Conservation (phyloP, 2,329 filamentous ascomycete species). For the Aspergillus sp. region DNA sequence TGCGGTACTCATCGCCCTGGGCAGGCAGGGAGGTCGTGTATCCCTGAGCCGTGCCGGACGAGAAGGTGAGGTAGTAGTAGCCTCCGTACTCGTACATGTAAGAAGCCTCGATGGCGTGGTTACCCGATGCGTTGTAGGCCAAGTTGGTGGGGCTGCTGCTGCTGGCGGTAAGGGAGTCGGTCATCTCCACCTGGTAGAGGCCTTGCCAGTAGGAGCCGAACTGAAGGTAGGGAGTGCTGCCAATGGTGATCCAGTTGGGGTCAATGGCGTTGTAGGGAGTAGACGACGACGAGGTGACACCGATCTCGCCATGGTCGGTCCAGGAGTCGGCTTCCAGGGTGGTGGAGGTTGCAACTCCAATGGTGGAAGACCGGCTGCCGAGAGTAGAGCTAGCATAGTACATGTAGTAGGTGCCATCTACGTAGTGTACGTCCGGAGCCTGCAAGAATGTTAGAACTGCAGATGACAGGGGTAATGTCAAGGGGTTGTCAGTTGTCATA, state of each 20-base stretch:
- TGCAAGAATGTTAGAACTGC: slow-evolving; percentile 28
- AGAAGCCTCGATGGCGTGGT: slow-evolving; percentile 59
- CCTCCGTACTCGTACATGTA: slow-evolving; percentile 57
- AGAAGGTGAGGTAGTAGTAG: slow-evolving; percentile 68
- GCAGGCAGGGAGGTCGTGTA: slow-evolving; percentile 56
- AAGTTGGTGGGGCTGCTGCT: slow-evolving; percentile 49
- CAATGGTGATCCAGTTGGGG: slow-evolving; percentile 52
- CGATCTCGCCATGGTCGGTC: slow-evolving; percentile 39
- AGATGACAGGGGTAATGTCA: background rate
- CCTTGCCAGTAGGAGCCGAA: slow-evolving; percentile 73
- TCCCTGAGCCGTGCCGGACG: slow-evolving; percentile 59
- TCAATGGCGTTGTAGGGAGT: slow-evolving; percentile 64
- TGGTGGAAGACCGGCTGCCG: slow-evolving; percentile 61
- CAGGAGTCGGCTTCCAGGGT: slow-evolving; percentile 42
- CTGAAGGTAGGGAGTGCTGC: slow-evolving; percentile 51
- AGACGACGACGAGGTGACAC: slow-evolving; percentile 38
- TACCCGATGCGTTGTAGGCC: slow-evolving; percentile 54
- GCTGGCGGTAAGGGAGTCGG: slow-evolving; percentile 29
- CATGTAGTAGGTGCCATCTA: slow-evolving; percentile 61
- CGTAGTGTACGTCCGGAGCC: slow-evolving; percentile 65
- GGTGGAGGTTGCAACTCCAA: slow-evolving; percentile 58
- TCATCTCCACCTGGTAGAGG: slow-evolving; percentile 61
- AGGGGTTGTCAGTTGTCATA: slow-evolving; percentile 17
- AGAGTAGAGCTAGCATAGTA: slow-evolving; percentile 67
- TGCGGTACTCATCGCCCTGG: slow-evolving; percentile 63